Percentiles rank a stretch among this genome's conserved stretches.
Conservation (phyloP, 2,329 filamentous ascomycete species). For the Colletotrichum cuscutae region DNA sequence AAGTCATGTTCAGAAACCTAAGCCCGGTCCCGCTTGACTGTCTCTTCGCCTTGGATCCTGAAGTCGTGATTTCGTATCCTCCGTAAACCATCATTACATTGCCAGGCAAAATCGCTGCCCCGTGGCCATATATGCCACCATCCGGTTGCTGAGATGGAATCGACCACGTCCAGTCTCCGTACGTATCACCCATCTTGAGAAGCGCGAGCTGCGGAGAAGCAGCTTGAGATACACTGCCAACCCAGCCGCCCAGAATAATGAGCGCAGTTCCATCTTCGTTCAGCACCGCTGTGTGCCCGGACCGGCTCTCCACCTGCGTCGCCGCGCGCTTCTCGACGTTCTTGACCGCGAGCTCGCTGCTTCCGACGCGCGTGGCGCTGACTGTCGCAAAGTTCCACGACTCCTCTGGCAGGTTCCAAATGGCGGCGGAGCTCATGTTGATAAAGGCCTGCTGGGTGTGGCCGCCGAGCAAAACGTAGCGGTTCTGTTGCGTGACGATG, state of each 20-base stretch:
- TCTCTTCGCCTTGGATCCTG: conserved; percentile 46
- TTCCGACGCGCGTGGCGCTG: conserved; percentile 42
- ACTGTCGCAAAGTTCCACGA: conserved; percentile 85
- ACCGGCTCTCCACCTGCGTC: conserved; percentile 76
- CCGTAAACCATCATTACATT: conserved; percentile 77
- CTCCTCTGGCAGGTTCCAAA: conserved; percentile 88
- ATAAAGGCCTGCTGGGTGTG: conserved; percentile 87
- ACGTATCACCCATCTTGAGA: conserved; percentile 78
- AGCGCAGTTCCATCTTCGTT: conserved; percentile 82
- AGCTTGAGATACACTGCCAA: conserved; percentile 79
- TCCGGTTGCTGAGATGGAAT: conserved; percentile 64
- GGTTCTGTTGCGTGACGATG: conserved; percentile 75
- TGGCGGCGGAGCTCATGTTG: conserved; percentile 90
- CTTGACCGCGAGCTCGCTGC: conserved; percentile 67
- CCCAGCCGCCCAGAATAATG: conserved; percentile 90
- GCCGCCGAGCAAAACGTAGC: conserved; percentile 85
- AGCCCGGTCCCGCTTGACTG: conserved; percentile 42
- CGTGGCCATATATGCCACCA: conserved; percentile 70
- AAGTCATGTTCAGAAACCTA: conserved; percentile 68
- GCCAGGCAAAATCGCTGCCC: conserved; percentile 70
- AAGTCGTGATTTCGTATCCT: conserved; percentile 62
- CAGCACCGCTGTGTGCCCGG: conserved; percentile 87
- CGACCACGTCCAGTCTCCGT: conserved; percentile 79
- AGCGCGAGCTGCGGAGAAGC: conserved; percentile 86
- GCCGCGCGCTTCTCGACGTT: conserved; percentile 40